Percentiles rank a stretch among this genome's conserved stretches.
phyloP scores from a whole-genome alignment of 345 rosid genomes.

The Arabidopsis suecica region DNA sequence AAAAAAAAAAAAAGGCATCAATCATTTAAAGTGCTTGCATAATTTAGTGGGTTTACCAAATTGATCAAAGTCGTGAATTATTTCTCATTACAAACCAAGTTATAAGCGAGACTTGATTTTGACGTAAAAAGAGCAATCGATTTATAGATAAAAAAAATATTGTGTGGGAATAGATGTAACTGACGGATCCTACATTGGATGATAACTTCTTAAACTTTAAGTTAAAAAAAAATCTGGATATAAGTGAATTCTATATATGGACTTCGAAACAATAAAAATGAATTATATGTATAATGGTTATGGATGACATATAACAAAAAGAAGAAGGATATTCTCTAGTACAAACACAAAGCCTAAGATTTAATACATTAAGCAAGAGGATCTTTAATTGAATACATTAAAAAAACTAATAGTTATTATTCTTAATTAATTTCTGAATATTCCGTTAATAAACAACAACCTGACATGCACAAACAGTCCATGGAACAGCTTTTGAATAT shows the following conservation, averaged over 20 bases:
- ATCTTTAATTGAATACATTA: slow-evolving; percentile 34
- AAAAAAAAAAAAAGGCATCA: neutral
- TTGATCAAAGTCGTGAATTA: neutral
- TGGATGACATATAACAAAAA: slow-evolving; percentile 15
- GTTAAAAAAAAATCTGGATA: too few species aligned
- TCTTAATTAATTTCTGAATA: slow-evolving; percentile 10
- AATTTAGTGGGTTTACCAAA: neutral
- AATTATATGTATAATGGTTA: neutral
- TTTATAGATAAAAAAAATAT: neutral
- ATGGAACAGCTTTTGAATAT: slow-evolving; percentile 35
- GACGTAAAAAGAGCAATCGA: neutral
- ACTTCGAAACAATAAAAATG: too few species aligned
- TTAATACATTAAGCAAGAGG: slow-evolving; percentile 43
- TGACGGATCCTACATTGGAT: neutral
- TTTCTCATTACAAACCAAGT: neutral
- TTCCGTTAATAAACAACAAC: slow-evolving; percentile 32
- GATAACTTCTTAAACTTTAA: too few species aligned
- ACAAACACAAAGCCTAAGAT: slow-evolving; percentile 45
- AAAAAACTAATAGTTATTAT: neutral
- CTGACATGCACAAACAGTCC: slow-evolving; percentile 46
- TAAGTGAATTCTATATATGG: neutral
- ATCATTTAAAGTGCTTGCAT: slow-evolving; percentile 9
- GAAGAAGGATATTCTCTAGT: slow-evolving; percentile 28
- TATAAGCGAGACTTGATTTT: neutral
- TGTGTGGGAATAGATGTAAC: neutral